Evolutionary conservation across 306 rosid genomes (phyloP).

Genomic region (Corylus avellana): DNA sequence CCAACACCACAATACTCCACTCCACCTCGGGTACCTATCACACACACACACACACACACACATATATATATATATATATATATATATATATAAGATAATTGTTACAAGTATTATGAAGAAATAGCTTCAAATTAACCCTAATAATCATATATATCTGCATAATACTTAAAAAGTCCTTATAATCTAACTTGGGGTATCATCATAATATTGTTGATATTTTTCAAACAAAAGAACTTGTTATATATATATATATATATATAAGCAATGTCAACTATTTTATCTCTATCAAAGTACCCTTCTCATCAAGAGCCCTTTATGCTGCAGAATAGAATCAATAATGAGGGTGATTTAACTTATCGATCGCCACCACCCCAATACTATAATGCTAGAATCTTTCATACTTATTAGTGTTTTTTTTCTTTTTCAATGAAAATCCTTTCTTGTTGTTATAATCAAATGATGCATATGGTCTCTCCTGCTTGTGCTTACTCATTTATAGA

Average conservation of each 20-base stretch:
- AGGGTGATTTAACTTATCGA: slow-evolving; percentile 2
- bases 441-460: not conserved
- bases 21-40: too few species aligned
- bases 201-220: not conserved
- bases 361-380: too few species aligned
- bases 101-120: not conserved
- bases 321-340: not conserved
- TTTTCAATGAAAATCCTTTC: not conserved
- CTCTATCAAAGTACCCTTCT: not conserved
- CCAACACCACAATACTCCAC: too few species aligned
- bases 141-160: too few species aligned
- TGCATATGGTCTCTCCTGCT: not conserved
- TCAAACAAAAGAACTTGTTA: not conserved
- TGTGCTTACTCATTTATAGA: not conserved
- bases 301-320: not conserved
- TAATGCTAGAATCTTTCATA: too few species aligned
- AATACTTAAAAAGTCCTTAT: too few species aligned
- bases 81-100: not conserved
- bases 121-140: not conserved
- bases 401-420: too few species aligned
- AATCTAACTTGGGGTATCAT: not conserved
- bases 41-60: too few species aligned
- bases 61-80: not conserved
- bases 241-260: not conserved
- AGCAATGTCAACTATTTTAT: not conserved